Evolutionary conservation across 345 rosid genomes (phyloP).

Genomic region (Brassica rapa): DNA sequence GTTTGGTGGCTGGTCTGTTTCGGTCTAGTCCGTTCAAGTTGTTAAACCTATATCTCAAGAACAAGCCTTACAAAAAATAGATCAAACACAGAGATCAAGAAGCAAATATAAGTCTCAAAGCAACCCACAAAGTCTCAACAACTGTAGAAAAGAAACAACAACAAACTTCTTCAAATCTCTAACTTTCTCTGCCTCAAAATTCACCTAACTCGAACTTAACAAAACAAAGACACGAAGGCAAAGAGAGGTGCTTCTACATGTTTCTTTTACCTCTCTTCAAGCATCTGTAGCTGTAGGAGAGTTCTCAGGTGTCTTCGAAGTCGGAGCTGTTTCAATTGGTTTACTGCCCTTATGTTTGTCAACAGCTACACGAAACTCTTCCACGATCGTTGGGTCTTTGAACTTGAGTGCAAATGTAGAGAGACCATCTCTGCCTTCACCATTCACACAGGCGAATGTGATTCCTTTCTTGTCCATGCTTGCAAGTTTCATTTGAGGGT

Average conservation of each 20-base stretch:
- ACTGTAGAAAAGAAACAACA: slow-evolving; percentile 4
- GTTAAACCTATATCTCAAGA: too few species aligned
- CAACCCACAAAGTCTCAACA: slow-evolving; percentile 7
- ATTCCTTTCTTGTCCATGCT: slow-evolving; percentile 94
- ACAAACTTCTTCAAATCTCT: slow-evolving; percentile 25
- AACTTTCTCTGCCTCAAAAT: slow-evolving; percentile 31
- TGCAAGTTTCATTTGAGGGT: slow-evolving; percentile 87
- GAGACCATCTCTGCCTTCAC: slow-evolving; percentile 68
- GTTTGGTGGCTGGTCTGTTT: too few species aligned
- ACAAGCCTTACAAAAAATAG: too few species aligned
- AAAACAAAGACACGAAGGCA: slow-evolving; percentile 6
- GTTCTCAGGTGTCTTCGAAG: slow-evolving; percentile 81
- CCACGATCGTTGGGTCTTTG: slow-evolving; percentile 65
- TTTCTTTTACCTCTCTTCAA: slow-evolving; percentile 32
- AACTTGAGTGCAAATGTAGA: slow-evolving; percentile 85
- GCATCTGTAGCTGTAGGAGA: slow-evolving; percentile 61
- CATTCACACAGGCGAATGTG: slow-evolving; percentile 85
- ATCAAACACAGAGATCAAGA: neutral
- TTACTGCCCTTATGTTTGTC: slow-evolving; percentile 57
- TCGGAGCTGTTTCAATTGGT: slow-evolving; percentile 14
- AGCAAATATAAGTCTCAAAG: slow-evolving; percentile 11
- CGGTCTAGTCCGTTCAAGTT: too few species aligned
- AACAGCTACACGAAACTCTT: slow-evolving; percentile 65
- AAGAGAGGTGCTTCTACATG: slow-evolving; percentile 9
- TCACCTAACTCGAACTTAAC: slow-evolving; percentile 9